These are phyloP conservation scores for Arabidopsis lyrata DNA, from an alignment of 441 rosid species.

Conservation along the genomic window DNA sequence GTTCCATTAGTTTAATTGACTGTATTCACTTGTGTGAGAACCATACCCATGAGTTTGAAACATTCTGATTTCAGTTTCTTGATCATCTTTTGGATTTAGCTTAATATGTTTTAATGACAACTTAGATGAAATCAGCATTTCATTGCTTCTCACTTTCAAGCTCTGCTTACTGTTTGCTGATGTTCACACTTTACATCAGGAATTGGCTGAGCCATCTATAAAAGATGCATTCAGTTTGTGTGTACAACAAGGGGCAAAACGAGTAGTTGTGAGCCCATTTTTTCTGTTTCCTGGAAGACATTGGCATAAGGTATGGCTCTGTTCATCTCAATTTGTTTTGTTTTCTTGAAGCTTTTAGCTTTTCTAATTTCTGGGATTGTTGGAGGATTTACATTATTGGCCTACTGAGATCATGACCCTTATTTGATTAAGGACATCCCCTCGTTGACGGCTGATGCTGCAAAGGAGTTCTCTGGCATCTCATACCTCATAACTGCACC, in stretches of 20 bases:
- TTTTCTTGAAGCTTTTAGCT: constrained; percentile 1
- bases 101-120: not conserved
- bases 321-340: constrained; percentile 13
- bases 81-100: constrained; percentile 8
- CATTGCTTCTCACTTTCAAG: not conserved
- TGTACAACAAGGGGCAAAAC: constrained; percentile 75
- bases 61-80: constrained; percentile 13
- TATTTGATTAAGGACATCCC: constrained; percentile 77
- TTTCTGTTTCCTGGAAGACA: constrained; percentile 94
- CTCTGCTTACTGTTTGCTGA: constrained; percentile 10
- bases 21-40: not conserved
- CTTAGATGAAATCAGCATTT: not conserved
- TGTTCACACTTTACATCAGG: constrained; percentile 50
- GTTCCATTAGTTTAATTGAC: constrained; percentile 7
- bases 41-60: constrained; percentile 9
- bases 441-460: constrained; percentile 88
- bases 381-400: constrained; percentile 4
- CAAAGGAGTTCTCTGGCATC: constrained; percentile 73
- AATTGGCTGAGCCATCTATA: constrained; percentile 90
- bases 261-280: constrained; percentile 89
- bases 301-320: constrained; percentile 77
- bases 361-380: not conserved
- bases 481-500: constrained; percentile 86
- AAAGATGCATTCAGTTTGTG: constrained; percentile 78
- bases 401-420: constrained; percentile 1